phyloP scores from a whole-genome alignment of 108 stramenopile genomes.

The Cylindrotheca closterium region DNA sequence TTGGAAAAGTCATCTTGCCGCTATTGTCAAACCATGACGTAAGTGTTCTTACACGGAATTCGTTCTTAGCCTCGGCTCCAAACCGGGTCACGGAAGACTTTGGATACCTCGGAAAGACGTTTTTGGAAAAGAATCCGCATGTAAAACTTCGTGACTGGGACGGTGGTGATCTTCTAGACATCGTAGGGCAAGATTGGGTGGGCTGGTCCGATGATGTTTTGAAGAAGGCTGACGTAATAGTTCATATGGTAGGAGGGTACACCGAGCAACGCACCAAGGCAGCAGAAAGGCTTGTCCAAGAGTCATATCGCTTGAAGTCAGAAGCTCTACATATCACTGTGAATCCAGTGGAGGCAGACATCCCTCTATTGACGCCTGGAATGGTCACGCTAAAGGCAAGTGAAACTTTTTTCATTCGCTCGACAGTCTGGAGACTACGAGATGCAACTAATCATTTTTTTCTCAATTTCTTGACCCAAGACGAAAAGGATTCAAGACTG shows the following conservation, averaged over 20 bases:
- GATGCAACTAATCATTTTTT: too few relatives aligned
- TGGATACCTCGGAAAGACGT: constrained; percentile 71
- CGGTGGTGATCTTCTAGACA: constrained; percentile 85
- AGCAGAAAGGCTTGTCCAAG: constrained; percentile 66
- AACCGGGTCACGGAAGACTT: constrained; percentile 69
- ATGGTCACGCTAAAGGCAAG: constrained; percentile 31
- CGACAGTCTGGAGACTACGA: too few relatives aligned
- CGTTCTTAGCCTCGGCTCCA: constrained; percentile 77
- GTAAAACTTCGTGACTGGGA: constrained; percentile 81
- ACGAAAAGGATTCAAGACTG: constrained; percentile 56
- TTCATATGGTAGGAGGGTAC: constrained; percentile 80
- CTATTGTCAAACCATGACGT: constrained; percentile 59
- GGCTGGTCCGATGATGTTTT: constrained; percentile 85
- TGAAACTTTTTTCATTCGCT: too few relatives aligned
- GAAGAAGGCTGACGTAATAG: constrained; percentile 59
- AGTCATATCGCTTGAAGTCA: constrained; percentile 60
- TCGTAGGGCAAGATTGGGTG: constrained; percentile 73
- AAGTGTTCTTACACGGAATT: constrained; percentile 76
- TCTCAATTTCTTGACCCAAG: too few relatives aligned
- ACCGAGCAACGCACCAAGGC: constrained; percentile 82
- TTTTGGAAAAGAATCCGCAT: constrained; percentile 49
- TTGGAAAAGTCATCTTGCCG: constrained; percentile 54
- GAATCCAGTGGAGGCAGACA: constrained; percentile 58
- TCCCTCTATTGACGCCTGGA: constrained; percentile 46
- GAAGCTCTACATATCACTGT: constrained; percentile 66